Evolutionary conservation across 257 asterid species (phyloP), one percentile per base, ranked within the genome.

Genomic region (Fraxinus excelsior): DNA sequence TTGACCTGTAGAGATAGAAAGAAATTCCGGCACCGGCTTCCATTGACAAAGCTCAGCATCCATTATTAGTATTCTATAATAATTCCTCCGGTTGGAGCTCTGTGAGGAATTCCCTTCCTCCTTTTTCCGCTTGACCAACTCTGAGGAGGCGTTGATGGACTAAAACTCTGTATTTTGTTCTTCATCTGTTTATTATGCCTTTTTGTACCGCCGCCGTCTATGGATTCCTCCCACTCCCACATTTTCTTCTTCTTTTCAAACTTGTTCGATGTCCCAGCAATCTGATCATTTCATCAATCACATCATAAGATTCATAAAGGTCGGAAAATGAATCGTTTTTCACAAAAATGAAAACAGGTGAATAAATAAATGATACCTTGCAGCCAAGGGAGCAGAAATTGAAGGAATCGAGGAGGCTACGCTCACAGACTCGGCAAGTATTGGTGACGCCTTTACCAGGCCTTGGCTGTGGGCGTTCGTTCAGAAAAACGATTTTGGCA

Each of bases 341-440:
- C 49, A 42, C 49, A 42, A 42, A 42, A 42, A 42, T 11, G 4
- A 11, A 11, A 42, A 12, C 5, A 42, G 16, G 14, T 10, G 46
- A 9, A n/a, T n/a, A 23, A 68, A 10, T 40, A 40, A 3, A 2
- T 26, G 3, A 26, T 82, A 90, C 96, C 96, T 90, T 90, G 90
- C 96, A 90, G 79, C 93, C 93, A 62, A 90, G 92, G 81, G 96
- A 90, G 84, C 96, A 90, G 84, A 88, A 90, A n/a, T 67, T 70
- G 91, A 87, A 90, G 83, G 90, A 82, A 38, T 90, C 96, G 73
- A 90, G 96, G 80, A 90, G 93, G 84, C 88, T 86, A 31, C 96
- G 91, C 31, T 86, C 82, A 29, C 96, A 90, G 79, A 87, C 96
- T 34, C 73, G 76, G 83, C 96, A 90, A 75, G 90, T 70, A 67